These are phyloP conservation scores for Saturnispora kantuleensis DNA, from an alignment of 805 yeast species.

Conservation along the genomic window DNA sequence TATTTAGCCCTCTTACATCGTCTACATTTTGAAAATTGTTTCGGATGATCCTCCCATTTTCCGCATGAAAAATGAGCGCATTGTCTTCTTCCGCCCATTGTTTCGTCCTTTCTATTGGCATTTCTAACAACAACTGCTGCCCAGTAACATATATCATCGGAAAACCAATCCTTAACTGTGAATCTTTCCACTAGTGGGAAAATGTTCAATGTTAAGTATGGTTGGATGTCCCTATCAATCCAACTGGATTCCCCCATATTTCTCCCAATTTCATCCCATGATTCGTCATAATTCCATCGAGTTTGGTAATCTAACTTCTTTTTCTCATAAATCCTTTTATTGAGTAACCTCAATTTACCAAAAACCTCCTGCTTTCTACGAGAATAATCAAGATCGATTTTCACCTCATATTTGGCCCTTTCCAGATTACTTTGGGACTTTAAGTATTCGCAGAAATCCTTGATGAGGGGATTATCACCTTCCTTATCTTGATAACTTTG, in stretches of 20 bases:
- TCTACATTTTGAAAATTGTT: constrained; percentile 91
- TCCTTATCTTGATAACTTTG: background rate
- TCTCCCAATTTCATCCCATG: constrained; percentile 28
- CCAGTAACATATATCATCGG: constrained; percentile 87
- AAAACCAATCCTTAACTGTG: constrained; percentile 54
- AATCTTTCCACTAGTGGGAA: constrained; percentile 91
- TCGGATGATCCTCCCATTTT: constrained; percentile 82
- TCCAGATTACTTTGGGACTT: constrained; percentile 15
- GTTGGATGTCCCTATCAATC: constrained; percentile 26
- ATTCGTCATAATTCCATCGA: constrained; percentile 36
- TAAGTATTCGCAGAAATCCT: constrained; percentile 19
- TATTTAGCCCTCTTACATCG: constrained; percentile 92
- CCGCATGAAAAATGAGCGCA: constrained; percentile 93
- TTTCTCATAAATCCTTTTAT: constrained; percentile 19
- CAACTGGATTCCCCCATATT: constrained; percentile 17
- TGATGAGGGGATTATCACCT: constrained; percentile 5
- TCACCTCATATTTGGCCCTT: constrained; percentile 23
- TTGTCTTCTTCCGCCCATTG: constrained; percentile 82
- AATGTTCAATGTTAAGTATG: constrained; percentile 48
- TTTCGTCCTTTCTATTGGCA: constrained; percentile 85
- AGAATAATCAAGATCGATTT: constrained; percentile 21
- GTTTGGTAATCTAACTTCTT: constrained; percentile 19
- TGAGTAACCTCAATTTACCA: constrained; percentile 20
- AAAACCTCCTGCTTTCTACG: constrained; percentile 23
- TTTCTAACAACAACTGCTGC: constrained; percentile 96